These are phyloP conservation scores for Calocera cornea DNA, from an alignment of 768 basidiomycete genomes.

Conservation along the genomic window DNA sequence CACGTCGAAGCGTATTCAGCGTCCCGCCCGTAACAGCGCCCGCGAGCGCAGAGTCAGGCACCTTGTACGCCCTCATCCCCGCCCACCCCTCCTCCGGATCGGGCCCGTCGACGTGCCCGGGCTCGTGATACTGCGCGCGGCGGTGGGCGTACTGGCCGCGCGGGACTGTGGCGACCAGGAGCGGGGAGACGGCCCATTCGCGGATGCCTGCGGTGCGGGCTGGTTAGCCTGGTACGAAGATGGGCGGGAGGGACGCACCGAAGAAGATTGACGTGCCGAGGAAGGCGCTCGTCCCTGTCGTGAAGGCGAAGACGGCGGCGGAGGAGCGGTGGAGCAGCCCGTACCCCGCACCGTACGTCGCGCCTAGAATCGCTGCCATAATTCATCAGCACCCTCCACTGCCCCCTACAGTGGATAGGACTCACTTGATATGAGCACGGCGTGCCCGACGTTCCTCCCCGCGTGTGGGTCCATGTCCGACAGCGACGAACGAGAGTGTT, in stretches of 20 bases:
- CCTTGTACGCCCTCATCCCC: slow-evolving; percentile 43
- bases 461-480: neutral
- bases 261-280: neutral
- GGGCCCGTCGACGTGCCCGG: neutral
- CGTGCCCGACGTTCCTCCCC: neutral
- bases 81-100: slow-evolving; percentile 22
- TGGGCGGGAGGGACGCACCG: neutral
- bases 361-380: neutral
- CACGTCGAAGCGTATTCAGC: slow-evolving; percentile 47
- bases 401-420: too few relatives aligned
- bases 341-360: neutral
- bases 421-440: neutral
- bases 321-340: neutral
- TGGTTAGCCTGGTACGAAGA: neutral
- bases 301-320: neutral
- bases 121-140: neutral
- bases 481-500: too few relatives aligned
- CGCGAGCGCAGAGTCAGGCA: slow-evolving; percentile 61
- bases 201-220: neutral
- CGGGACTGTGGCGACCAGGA: neutral
- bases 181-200: slow-evolving; percentile 1
- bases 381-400: neutral
- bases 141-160: neutral
- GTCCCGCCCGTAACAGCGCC: slow-evolving; percentile 55
- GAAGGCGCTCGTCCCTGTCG: neutral